Evolutionary conservation across 2,329 filamentous ascomycete genomes (phyloP).

Genomic region (Trichoderma sp.): DNA sequence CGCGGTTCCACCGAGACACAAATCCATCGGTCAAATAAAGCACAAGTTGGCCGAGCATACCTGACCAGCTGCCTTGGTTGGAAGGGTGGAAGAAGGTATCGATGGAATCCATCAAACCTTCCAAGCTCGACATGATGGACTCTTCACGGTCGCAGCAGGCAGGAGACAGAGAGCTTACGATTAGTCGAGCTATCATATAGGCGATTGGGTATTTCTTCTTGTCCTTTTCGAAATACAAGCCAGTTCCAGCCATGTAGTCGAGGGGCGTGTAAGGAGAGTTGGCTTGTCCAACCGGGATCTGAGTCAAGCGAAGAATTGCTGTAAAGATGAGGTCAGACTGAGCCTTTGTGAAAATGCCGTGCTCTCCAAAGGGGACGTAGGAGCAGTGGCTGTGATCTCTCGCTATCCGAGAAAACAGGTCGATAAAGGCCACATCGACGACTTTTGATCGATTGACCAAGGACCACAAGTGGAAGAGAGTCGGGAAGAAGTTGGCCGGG

Average conservation of each 20-base stretch:
- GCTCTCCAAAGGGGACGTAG: slow-evolving; percentile 77
- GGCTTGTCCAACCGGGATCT: slow-evolving; percentile 95
- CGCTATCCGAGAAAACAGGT: slow-evolving; percentile 84
- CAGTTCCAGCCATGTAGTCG: slow-evolving; percentile 80
- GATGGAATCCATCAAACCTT: slow-evolving; percentile 89
- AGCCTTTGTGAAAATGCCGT: slow-evolving; percentile 89
- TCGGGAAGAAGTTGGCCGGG: slow-evolving; percentile 86
- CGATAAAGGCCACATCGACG: slow-evolving; percentile 84
- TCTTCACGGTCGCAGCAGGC: slow-evolving; percentile 73
- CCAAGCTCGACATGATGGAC: slow-evolving; percentile 81
- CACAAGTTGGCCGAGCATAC: slow-evolving; percentile 83
- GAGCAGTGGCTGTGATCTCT: slow-evolving; percentile 76
- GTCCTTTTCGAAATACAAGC: slow-evolving; percentile 86
- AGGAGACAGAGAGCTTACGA: slow-evolving; percentile 90
- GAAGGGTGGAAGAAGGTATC: slow-evolving; percentile 99
- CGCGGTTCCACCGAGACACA: slow-evolving; percentile 95
- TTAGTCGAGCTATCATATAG: slow-evolving; percentile 90
- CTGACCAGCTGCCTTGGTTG: slow-evolving; percentile 91
- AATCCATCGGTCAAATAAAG: slow-evolving; percentile 95
- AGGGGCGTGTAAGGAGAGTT: slow-evolving; percentile 88
- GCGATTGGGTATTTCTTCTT: slow-evolving; percentile 88
- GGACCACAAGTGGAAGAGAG: slow-evolving; percentile 96
- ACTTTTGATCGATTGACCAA: slow-evolving; percentile 85
- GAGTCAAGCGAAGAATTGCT: slow-evolving; percentile 80
- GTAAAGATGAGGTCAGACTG: slow-evolving; percentile 94